Evolutionary conservation across 352 stramenopile species (phyloP).

Genomic region (Phytophthora fragariaefolia): DNA sequence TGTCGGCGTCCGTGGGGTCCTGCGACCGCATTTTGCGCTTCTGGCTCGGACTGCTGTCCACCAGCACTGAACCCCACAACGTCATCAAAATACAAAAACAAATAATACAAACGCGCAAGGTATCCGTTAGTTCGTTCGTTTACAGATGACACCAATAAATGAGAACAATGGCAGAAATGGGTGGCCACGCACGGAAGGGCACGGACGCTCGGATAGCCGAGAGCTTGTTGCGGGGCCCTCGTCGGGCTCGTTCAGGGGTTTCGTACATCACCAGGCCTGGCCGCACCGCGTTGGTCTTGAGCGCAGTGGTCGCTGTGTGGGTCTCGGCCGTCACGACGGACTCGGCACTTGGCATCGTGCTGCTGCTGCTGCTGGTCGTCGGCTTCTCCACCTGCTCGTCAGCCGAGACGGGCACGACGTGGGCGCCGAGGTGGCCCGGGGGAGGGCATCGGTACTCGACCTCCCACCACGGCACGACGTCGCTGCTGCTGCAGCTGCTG

Average conservation of each 20-base stretch:
- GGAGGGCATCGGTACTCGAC: conserved; percentile 65
- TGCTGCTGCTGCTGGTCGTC: conserved; percentile 2
- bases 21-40: conserved; percentile 74
- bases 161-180: no score
- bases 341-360: conserved; percentile 6
- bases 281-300: conserved; percentile 12
- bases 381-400: conserved; percentile 18
- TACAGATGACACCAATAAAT: no score
- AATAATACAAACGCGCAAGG: no score
- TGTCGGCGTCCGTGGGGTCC: conserved; percentile 43
- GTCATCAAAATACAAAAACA: no score
- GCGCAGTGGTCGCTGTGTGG: not conserved
- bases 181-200: conserved; percentile 37
- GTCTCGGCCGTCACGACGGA: conserved; percentile 4
- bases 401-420: conserved; percentile 48
- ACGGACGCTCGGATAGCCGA: conserved; percentile 15
- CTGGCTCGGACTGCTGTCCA: conserved; percentile 68
- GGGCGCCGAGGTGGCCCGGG: conserved; percentile 55
- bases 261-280: conserved; percentile 36
- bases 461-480: conserved; percentile 59
- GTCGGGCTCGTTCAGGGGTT: conserved; percentile 53
- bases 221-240: conserved; percentile 31
- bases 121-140: no score
- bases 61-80: conserved; percentile 31
- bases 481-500: conserved; percentile 40